Evolutionary conservation across 352 stramenopile species (phyloP).

Genomic region (Globisporangium sylvaticum): DNA sequence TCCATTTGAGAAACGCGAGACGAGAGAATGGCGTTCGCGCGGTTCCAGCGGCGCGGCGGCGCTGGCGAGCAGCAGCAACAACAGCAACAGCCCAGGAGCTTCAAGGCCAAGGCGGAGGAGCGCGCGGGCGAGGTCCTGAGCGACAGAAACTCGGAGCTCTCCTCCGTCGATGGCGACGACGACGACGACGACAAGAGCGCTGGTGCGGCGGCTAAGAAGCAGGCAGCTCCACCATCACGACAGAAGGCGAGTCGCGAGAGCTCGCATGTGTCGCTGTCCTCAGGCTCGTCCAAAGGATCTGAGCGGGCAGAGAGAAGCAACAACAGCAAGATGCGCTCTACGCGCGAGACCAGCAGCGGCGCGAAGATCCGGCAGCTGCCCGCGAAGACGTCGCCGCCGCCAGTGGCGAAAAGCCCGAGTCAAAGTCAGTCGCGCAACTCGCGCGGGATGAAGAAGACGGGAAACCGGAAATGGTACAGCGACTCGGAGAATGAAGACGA

Average conservation of each 20-base stretch:
- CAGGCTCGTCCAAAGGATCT: background rate
- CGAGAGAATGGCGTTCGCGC: constrained; percentile 10
- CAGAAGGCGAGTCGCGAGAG: constrained; percentile 15
- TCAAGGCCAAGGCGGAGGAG: background rate
- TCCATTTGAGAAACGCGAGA: background rate
- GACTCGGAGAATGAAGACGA: constrained; percentile 43
- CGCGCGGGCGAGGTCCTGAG: constrained; percentile 56
- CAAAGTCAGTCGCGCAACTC: constrained; percentile 8
- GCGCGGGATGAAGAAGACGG: constrained; percentile 22
- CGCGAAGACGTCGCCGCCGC: constrained; percentile 2
- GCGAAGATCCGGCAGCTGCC: constrained; percentile 19
- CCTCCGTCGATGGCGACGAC: constrained; percentile 24
- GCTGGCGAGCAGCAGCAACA: background rate
- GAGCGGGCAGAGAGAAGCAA: background rate
- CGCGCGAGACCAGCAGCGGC: constrained; percentile 6
- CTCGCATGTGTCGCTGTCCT: constrained; percentile 5
- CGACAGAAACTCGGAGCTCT: constrained; percentile 53
- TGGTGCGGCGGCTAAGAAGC: background rate
- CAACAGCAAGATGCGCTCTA: background rate
- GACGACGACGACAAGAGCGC: background rate
- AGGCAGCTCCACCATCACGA: background rate
- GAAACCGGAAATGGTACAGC: constrained; percentile 47
- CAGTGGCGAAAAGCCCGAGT: constrained; percentile 2
- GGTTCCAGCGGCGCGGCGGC: constrained; percentile 12
- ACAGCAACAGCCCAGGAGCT: background rate